phyloP scores from a whole-genome alignment of 192 early-diverging fungal species.

The Coemansia pectinata region DNA sequence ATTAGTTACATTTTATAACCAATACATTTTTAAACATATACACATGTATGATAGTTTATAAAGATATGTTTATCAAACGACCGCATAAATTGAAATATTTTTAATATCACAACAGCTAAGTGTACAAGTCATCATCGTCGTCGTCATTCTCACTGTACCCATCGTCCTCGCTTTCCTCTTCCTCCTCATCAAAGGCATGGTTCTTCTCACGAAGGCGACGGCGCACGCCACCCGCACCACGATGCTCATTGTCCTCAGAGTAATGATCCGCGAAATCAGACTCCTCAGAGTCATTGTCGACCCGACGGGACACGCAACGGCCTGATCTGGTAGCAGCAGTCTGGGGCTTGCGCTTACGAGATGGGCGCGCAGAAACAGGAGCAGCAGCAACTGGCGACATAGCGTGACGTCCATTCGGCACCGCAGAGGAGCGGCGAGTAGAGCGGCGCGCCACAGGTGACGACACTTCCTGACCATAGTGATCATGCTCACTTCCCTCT shows the following conservation, averaged over 20 bases:
- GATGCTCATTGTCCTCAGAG: not conserved
- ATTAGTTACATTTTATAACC: too few species aligned
- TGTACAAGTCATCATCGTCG: conserved; percentile 15
- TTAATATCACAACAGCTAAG: not conserved
- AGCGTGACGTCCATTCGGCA: not conserved
- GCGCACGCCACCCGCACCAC: not conserved
- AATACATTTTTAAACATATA: too few species aligned
- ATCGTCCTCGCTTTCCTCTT: conserved; percentile 11
- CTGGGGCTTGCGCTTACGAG: conserved; percentile 26
- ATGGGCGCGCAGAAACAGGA: not conserved
- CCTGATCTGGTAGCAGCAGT: not conserved
- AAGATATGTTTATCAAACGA: not conserved
- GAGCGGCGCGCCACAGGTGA: conserved; percentile 6
- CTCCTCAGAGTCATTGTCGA: not conserved
- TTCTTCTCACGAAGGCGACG: not conserved
- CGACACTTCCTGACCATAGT: not conserved
- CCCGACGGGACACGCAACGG: conserved; percentile 5
- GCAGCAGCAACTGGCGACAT: not conserved
- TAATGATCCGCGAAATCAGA: not conserved
- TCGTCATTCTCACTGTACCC: conserved; percentile 12
- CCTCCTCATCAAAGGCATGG: not conserved
- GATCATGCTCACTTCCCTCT: not conserved
- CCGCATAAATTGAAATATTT: not conserved
- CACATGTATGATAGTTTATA: not conserved
- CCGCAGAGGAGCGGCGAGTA: not conserved